phyloP scores from a whole-genome alignment of 768 basidiomycete species.

The Suillus weaverae region DNA sequence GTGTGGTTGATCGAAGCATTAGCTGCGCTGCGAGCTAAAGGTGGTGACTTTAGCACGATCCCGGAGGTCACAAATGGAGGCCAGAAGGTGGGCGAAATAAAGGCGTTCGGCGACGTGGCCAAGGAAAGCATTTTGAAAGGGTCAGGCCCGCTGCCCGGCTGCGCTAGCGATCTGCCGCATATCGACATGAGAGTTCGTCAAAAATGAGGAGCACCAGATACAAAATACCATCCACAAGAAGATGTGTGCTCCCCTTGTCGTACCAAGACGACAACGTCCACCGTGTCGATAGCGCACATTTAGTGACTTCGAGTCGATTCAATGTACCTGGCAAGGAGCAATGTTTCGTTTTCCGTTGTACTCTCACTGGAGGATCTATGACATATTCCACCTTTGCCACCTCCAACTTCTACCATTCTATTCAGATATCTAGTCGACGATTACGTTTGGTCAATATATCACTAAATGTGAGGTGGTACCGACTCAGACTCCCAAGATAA shows the following conservation, averaged over 20 bases:
- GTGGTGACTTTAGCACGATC: not conserved
- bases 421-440: not conserved
- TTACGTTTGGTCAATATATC: not conserved
- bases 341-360: not conserved
- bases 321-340: not conserved
- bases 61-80: not conserved
- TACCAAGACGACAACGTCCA: not conserved
- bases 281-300: not conserved
- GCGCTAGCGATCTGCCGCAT: not conserved
- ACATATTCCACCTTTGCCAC: not conserved
- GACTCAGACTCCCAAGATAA: not conserved
- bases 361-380: not conserved
- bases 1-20: not conserved
- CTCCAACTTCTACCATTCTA: not conserved
- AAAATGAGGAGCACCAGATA: not conserved
- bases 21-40: not conserved
- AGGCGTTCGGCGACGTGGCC: not conserved
- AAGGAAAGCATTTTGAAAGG: not conserved
- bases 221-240: not conserved
- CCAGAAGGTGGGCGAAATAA: not conserved
- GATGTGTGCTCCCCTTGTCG: not conserved
- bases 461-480: not conserved
- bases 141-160: not conserved
- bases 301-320: not conserved
- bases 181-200: not conserved